Percentiles rank a stretch among this genome's conserved stretches.
These are phyloP conservation scores for Lactifluus pinguis DNA, from an alignment of 768 basidiomycete genomes.

Conservation along the genomic window DNA sequence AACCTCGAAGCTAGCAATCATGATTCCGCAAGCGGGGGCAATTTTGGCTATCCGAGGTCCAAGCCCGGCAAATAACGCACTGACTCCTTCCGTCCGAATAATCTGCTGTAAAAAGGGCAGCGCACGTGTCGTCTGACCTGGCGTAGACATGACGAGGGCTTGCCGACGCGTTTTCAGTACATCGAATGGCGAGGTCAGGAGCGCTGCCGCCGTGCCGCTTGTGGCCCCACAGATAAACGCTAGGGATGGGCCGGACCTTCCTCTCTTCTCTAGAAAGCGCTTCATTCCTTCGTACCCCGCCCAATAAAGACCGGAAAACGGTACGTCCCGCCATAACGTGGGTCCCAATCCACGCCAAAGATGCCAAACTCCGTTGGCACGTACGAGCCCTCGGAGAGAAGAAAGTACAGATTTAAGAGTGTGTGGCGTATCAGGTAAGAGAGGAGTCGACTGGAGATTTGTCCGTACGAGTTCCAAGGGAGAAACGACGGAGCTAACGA, in stretches of 20 bases:
- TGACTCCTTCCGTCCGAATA: conserved; percentile 65
- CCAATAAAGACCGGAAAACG: conserved; percentile 97
- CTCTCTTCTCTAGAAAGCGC: conserved; percentile 42
- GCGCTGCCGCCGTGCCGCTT: conserved; percentile 78
- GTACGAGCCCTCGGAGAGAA: conserved; percentile 52
- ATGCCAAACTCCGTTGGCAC: conserved; percentile 51
- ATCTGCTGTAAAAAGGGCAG: conserved; percentile 62
- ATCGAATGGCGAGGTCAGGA: conserved; percentile 92
- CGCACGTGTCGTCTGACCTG: conserved; percentile 36
- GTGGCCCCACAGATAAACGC: conserved; percentile 87
- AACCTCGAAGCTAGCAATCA: conserved; percentile 95
- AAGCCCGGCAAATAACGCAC: conserved; percentile 77
- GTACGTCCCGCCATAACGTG: conserved; percentile 94
- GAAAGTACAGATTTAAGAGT: conserved; percentile 67
- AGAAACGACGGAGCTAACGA: conserved; percentile 69
- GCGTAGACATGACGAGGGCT: conserved; percentile 59
- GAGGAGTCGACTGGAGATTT: conserved; percentile 83
- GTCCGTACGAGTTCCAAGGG: conserved; percentile 92
- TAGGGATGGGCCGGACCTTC: conserved; percentile 50
- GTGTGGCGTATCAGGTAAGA: conserved; percentile 58
- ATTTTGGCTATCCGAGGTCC: conserved; percentile 89
- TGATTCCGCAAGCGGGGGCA: conserved; percentile 95
- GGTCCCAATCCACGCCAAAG: conserved; percentile 90
- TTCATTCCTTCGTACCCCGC: conserved; percentile 87
- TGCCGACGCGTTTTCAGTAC: conserved; percentile 94